Evolutionary conservation across 768 basidiomycete genomes (phyloP).

Genomic region (Tubosaeta sp.): DNA sequence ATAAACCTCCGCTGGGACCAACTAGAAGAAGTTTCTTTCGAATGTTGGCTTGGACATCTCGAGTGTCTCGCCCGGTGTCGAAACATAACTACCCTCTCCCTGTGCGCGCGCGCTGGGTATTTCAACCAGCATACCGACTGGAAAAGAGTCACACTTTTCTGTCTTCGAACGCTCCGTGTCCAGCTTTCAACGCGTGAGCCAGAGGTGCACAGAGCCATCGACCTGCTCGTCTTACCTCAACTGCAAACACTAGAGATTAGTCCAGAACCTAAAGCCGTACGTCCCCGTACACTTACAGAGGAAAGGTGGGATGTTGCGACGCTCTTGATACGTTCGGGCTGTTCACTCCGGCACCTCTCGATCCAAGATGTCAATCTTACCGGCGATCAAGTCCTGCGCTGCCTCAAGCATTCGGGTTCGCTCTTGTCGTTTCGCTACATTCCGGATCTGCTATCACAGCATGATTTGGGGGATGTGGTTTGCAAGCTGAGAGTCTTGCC

Average conservation of each 20-base stretch:
- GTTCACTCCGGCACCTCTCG: constrained; percentile 10
- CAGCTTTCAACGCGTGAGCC: neutral
- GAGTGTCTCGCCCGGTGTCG: constrained; percentile 9
- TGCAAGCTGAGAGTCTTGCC: neutral
- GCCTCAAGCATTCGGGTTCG: constrained; percentile 10
- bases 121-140: neutral
- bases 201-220: constrained; percentile 1
- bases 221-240: constrained; percentile 14
- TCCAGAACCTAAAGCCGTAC: neutral
- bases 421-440: constrained; percentile 13
- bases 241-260: constrained; percentile 19
- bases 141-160: constrained; percentile 3
- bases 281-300: too few relatives aligned
- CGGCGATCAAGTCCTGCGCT: constrained; percentile 14
- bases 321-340: constrained; percentile 15
- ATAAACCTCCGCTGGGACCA: too few relatives aligned
- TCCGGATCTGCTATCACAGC: constrained; percentile 11
- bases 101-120: neutral
- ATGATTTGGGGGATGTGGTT: constrained; percentile 7
- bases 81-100: constrained; percentile 16
- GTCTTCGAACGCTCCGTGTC: constrained; percentile 14
- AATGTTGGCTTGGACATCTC: constrained; percentile 1
- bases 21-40: too few relatives aligned
- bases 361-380: constrained; percentile 13
- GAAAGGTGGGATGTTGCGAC: too few relatives aligned